Conservation (phyloP, 1,284 basidiomycete genomes). For the Puccinia horiana region DNA sequence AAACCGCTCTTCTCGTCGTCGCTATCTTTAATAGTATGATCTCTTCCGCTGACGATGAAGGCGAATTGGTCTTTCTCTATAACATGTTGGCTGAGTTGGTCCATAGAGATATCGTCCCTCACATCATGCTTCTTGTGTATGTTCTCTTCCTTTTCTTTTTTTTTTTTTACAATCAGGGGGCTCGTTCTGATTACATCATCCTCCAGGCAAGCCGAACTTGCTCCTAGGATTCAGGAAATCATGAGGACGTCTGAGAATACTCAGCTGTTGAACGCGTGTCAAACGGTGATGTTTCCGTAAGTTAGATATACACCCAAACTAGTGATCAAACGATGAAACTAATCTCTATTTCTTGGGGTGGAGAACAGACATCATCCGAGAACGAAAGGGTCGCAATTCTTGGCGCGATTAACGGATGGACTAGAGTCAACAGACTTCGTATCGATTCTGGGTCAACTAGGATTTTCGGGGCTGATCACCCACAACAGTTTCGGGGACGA, state of each 20-base stretch:
- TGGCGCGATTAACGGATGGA: conserved; percentile 37
- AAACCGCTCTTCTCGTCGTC: conserved; percentile 70
- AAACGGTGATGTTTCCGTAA: conserved; percentile 49
- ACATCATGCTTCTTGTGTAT: conserved; percentile 49
- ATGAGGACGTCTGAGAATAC: conserved; percentile 47
- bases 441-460: conserved; percentile 35
- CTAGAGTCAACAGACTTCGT: conserved; percentile 39
- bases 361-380: conserved; percentile 30
- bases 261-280: conserved; percentile 38
- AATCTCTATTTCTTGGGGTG: not conserved
- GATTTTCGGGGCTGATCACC: conserved; percentile 30
- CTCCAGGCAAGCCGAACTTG: conserved; percentile 37
- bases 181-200: not conserved
- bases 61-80: conserved; percentile 78
- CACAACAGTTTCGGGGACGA: conserved; percentile 39
- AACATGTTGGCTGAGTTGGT: conserved; percentile 75
- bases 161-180: not conserved
- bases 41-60: conserved; percentile 73
- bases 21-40: conserved; percentile 78
- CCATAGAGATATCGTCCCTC: conserved; percentile 36
- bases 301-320: not conserved
- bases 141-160: not conserved
- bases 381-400: conserved; percentile 28
- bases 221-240: conserved; percentile 41
- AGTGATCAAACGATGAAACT: not conserved